Base-by-base conservation (phyloP, 2,329 filamentous ascomycete species). In the Karstenula rhodostoma region DNA sequence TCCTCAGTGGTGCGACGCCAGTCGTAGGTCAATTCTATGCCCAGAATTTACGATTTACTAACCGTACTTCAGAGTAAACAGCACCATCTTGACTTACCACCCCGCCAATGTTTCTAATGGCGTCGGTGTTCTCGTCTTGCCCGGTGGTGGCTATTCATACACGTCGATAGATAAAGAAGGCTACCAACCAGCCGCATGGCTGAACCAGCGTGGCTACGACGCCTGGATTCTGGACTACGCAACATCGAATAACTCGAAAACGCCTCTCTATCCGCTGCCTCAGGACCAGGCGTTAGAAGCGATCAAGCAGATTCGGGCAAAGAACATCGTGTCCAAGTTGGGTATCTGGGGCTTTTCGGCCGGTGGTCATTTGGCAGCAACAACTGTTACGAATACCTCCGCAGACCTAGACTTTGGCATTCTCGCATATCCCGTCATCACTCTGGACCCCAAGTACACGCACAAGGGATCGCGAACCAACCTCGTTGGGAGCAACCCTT, bases 311-410 rank as follows among this genome's bases (percentile, higher is more conserved):
- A 60, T 60, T 32, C 58, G 58, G 17, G 53, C 53, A 15, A 49
- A 47, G 7, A 10, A 53, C 13, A 17, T 19, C 17, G 58, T 60
- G 2, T 40, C 37, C 12, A 60, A 60, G 22, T 25, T 60, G 13
- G 58, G 58, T 37, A 60, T 60, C 13, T 60, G 58, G 58, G 58
- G 58, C 3, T 60, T 60, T 25, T 57, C 53, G 23, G 58, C 58
- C 8, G 58, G 58, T 5, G 58, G 58, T 1, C 58, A 60, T 15
- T 29, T 60, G 2, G 48, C 58, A 12, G 58, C 58, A 22, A 57
- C 54, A 4, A 60, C 58, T 15, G 53, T 57, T 12, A 60, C 58
- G 15, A 57, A 60, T 19, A 43, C 53, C 7, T 50, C 49, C 27
- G 53, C 52, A 5, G 42, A 53, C 4, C 40, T 60, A 9, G 58